These are phyloP conservation scores for Xylaria sp. DNA, from an alignment of 2,329 filamentous ascomycete genomes.

Conservation along the genomic window DNA sequence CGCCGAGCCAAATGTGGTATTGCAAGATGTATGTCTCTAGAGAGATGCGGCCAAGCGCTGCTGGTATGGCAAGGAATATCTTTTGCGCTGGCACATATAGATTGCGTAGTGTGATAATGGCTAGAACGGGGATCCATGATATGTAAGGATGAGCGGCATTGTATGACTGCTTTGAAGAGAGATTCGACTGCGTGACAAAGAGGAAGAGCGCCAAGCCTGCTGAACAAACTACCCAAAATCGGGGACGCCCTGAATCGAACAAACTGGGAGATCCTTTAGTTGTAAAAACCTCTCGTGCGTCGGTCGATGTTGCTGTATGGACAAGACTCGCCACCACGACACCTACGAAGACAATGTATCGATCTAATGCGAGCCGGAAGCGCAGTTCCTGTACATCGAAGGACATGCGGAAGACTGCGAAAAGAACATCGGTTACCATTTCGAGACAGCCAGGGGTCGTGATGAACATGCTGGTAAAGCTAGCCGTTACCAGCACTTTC, in stretches of 20 bases:
- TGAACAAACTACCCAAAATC: constrained; percentile 38
- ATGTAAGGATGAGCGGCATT: constrained; percentile 63
- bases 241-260: constrained; percentile 22
- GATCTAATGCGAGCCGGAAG: constrained; percentile 62
- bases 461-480: constrained; percentile 50
- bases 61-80: constrained; percentile 58
- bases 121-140: constrained; percentile 64
- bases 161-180: constrained; percentile 54
- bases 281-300: constrained; percentile 36
- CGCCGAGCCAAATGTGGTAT: constrained; percentile 70
- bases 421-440: constrained; percentile 51
- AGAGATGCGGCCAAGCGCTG: constrained; percentile 65
- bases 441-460: constrained; percentile 56
- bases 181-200: constrained; percentile 45
- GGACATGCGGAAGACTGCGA: constrained; percentile 57
- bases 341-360: constrained; percentile 66
- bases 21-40: constrained; percentile 70
- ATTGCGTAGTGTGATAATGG: constrained; percentile 64
- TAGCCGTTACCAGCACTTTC: constrained; percentile 60
- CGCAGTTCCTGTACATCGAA: constrained; percentile 62
- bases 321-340: constrained; percentile 60
- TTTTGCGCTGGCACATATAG: constrained; percentile 54
- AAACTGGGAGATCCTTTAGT: constrained; percentile 32
- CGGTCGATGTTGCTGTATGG: constrained; percentile 46
- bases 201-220: constrained; percentile 50